phyloP scores from a whole-genome alignment of 192 early-diverging fungal species.

The Gonapodya prolifera region DNA sequence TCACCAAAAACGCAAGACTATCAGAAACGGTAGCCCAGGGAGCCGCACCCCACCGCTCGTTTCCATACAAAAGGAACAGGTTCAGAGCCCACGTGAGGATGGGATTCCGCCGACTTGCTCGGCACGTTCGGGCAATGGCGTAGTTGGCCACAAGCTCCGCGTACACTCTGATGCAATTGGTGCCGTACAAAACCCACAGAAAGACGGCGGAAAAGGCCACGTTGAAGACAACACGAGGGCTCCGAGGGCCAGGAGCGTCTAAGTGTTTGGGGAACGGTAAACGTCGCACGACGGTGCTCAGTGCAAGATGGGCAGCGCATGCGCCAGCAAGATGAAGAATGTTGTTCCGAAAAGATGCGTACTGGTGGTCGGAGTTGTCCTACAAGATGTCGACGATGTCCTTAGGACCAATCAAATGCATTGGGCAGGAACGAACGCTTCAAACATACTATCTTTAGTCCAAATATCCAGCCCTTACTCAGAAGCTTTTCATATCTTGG shows the following conservation, averaged over 20 bases:
- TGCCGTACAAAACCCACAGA: constrained; percentile 54
- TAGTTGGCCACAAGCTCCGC: constrained; percentile 53
- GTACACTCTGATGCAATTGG: constrained; percentile 64
- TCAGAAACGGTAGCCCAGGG: constrained; percentile 36
- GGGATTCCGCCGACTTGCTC: constrained; percentile 41
- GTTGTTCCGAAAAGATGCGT: constrained; percentile 52
- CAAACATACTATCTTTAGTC: constrained; percentile 39
- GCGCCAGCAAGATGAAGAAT: constrained; percentile 36
- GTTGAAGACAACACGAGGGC: constrained; percentile 30
- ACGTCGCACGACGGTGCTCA: constrained; percentile 5
- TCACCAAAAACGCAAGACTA: constrained; percentile 48
- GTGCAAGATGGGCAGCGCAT: constrained; percentile 25
- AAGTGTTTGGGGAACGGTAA: background rate
- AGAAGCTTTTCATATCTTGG: constrained; percentile 17
- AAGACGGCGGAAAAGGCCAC: constrained; percentile 46
- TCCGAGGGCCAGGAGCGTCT: background rate
- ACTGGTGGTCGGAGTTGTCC: constrained; percentile 68
- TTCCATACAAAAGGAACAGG: constrained; percentile 63
- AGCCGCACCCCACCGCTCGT: constrained; percentile 65
- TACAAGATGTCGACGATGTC: constrained; percentile 10
- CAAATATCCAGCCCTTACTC: constrained; percentile 32
- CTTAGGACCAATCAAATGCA: background rate
- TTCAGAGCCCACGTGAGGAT: constrained; percentile 70
- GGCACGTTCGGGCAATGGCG: constrained; percentile 35
- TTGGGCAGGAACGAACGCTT: background rate